A percentile compares a stretch with the other conserved stretches of the same genome.
Evolutionary conservation across 2,329 filamentous ascomycete species (phyloP).

Genomic region (Tolypocladium guangdongense): DNA sequence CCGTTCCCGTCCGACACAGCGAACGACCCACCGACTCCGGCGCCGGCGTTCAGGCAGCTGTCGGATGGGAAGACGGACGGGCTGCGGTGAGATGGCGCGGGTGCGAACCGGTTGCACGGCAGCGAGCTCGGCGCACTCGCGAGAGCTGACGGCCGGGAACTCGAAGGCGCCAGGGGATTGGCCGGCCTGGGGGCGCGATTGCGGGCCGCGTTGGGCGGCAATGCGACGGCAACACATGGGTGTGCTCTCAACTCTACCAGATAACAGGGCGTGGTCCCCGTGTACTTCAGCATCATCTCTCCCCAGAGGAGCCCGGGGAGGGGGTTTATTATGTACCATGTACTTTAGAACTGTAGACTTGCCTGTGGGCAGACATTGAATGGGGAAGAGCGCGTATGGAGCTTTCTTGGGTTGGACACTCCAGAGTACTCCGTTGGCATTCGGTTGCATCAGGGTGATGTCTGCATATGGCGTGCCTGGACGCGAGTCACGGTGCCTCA

Average conservation of each 20-base stretch:
- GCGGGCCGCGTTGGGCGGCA: not conserved
- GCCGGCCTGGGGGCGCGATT: not conserved
- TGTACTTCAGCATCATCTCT: not conserved
- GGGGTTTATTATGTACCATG: constrained; percentile 1
- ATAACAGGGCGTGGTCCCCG: not conserved
- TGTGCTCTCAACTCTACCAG: constrained; percentile 7
- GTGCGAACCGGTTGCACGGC: not conserved
- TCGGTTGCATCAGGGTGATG: no score
- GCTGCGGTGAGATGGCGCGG: constrained; percentile 5
- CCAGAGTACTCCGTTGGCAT: no score
- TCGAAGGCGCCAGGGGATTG: constrained; percentile 2
- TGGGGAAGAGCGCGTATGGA: not conserved
- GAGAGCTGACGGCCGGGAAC: not conserved
- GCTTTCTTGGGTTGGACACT: not conserved
- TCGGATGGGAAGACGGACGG: constrained; percentile 6
- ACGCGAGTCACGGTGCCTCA: no score
- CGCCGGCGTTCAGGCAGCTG: constrained; percentile 25
- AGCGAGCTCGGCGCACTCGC: not conserved
- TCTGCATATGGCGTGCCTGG: no score
- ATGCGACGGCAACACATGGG: not conserved
- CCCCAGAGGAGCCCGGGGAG: not conserved
- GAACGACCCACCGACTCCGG: constrained; percentile 24
- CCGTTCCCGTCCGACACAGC: constrained; percentile 35
- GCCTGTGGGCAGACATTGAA: not conserved
- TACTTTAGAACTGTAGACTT: constrained; percentile 2